Evolutionary conservation across 306 rosid species (phyloP).

Genomic region (Potentilla sterilis): DNA sequence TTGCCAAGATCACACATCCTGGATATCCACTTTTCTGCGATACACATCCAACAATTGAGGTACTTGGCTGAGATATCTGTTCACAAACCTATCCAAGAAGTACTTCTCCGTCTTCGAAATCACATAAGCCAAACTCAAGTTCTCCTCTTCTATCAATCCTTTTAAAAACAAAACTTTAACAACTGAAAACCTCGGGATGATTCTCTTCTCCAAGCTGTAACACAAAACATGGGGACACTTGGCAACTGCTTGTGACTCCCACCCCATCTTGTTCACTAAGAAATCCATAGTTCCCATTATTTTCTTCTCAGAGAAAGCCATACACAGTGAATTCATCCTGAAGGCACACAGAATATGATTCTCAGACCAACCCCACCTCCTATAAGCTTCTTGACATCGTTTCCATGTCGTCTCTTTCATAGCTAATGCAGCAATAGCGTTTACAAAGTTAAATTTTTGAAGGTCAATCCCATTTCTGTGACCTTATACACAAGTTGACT

Average conservation of each 20-base stretch:
- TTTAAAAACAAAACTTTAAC: slow-evolving; percentile 22
- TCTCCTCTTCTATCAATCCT: slow-evolving; percentile 23
- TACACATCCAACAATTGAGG: slow-evolving; percentile 14
- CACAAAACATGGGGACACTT: background rate
- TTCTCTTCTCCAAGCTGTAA: slow-evolving; percentile 1
- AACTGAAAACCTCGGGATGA: too few species aligned
- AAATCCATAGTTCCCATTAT: slow-evolving; percentile 22
- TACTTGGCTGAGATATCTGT: background rate
- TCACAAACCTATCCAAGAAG: slow-evolving; percentile 24
- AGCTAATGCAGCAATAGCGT: too few species aligned
- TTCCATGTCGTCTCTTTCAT: too few species aligned
- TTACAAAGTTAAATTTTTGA: too few species aligned
- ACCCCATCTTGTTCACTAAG: slow-evolving; percentile 25
- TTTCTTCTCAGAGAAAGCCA: slow-evolving; percentile 25
- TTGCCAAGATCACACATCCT: too few species aligned
- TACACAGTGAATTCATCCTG: slow-evolving; percentile 17
- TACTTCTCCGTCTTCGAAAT: background rate
- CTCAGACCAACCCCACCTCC: slow-evolving; percentile 28
- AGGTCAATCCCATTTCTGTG: too few species aligned
- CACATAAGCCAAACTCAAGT: slow-evolving; percentile 1
- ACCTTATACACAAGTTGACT: too few species aligned
- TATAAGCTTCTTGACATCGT: too few species aligned
- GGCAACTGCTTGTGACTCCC: too few species aligned
- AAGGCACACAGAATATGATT: slow-evolving; percentile 21
- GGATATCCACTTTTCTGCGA: slow-evolving; percentile 13